Conservation (phyloP, 345 rosid species). For the Zanthoxylum bungeanum region DNA sequence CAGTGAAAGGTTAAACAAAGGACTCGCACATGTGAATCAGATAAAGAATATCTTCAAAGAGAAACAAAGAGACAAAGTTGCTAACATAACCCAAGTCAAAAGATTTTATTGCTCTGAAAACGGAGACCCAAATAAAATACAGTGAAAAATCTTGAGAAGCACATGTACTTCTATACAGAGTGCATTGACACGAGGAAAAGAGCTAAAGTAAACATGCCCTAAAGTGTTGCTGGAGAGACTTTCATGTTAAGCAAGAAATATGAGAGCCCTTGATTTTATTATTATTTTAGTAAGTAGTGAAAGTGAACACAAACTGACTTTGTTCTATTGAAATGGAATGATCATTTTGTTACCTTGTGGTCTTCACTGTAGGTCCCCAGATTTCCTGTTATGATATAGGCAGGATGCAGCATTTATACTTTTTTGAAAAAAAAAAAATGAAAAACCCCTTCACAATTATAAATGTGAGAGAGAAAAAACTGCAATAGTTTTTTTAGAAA, state of each 20-base stretch:
- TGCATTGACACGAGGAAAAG: neutral
- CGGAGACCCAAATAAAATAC: neutral
- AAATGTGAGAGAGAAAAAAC: neutral
- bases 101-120: conserved; percentile 10
- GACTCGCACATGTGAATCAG: neutral
- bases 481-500: neutral
- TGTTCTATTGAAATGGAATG: neutral
- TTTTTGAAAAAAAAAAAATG: neutral
- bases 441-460: neutral
- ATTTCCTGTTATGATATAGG: conserved; percentile 6
- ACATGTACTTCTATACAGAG: neutral
- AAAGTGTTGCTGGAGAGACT: neutral
- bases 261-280: neutral
- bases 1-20: neutral
- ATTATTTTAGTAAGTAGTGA: neutral
- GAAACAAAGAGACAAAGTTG: conserved; percentile 14
- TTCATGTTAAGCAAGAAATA: conserved; percentile 15
- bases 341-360: conserved; percentile 2
- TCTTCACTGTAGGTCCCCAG: conserved; percentile 8
- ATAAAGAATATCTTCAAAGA: neutral
- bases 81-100: conserved; percentile 17
- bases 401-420: neutral
- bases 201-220: neutral
- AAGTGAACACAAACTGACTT: neutral
- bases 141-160: neutral